phyloP scores from a whole-genome alignment of 2,329 filamentous ascomycete genomes.

The Zymoseptoria brevis region DNA sequence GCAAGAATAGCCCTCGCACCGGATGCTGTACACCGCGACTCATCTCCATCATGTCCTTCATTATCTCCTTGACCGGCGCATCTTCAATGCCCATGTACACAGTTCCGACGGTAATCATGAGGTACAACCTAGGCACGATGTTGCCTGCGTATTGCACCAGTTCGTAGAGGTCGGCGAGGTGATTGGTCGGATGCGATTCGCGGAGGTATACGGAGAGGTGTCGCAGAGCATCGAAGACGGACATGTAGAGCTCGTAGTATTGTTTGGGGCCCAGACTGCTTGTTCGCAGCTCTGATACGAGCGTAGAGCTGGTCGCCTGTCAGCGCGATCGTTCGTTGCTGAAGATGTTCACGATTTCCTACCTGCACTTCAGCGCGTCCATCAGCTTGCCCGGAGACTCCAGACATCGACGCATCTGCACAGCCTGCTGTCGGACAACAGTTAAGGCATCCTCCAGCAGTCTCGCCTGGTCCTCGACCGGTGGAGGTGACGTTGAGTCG shows the following conservation, averaged over 20 bases:
- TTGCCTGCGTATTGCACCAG: conserved; percentile 97
- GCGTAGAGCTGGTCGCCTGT: conserved; percentile 63
- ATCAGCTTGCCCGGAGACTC: conserved; percentile 97
- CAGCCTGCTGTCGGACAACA: conserved; percentile 93
- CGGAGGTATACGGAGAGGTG: conserved; percentile 94
- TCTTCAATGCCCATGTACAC: conserved; percentile 99
- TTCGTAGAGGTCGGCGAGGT: conserved; percentile 95
- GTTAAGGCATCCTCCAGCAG: conserved; percentile 94
- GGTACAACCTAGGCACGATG: conserved; percentile 89
- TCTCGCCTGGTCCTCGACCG: conserved; percentile 59
- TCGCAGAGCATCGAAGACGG: conserved; percentile 93
- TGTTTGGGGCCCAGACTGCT: conserved; percentile 97
- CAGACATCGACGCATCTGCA: conserved; percentile 93
- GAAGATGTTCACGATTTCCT: conserved; percentile 32
- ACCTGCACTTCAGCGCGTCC: conserved; percentile 99
- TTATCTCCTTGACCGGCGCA: conserved; percentile 97
- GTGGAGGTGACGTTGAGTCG: conserved; percentile 32
- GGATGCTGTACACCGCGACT: conserved; percentile 95
- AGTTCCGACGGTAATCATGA: conserved; percentile 98
- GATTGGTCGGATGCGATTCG: conserved; percentile 95
- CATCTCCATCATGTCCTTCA: conserved; percentile 99
- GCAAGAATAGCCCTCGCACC: conserved; percentile 85
- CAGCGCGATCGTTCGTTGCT: conserved; percentile 2
- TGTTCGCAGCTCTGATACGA: conserved; percentile 96
- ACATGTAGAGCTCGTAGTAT: conserved; percentile 99